These are phyloP conservation scores for Periconia sp. DNA, from an alignment of 2,329 filamentous ascomycete species.

Conservation along the genomic window DNA sequence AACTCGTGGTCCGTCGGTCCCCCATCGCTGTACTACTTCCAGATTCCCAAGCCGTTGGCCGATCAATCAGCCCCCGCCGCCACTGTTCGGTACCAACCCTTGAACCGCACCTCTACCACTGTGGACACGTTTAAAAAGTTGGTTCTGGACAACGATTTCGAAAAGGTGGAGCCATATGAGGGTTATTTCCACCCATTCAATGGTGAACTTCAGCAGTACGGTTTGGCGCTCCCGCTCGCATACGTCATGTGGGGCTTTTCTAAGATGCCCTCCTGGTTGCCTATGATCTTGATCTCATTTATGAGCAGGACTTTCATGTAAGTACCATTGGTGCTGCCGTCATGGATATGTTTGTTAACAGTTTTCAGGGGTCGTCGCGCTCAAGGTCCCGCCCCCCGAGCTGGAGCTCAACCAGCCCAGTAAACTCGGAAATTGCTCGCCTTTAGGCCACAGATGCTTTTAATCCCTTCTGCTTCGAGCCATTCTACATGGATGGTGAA, in stretches of 20 bases:
- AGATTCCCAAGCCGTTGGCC: slow-evolving; percentile 60
- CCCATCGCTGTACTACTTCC: slow-evolving; percentile 67
- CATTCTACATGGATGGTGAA: not conserved
- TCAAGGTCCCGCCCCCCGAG: slow-evolving; percentile 13
- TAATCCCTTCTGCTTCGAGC: not conserved
- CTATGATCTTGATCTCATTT: slow-evolving; percentile 77
- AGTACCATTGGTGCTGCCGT: slow-evolving; percentile 35
- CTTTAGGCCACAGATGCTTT: not conserved
- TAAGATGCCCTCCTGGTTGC: slow-evolving; percentile 67
- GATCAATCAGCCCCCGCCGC: slow-evolving; percentile 65
- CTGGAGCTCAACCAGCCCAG: slow-evolving; percentile 14
- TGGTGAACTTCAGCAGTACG: slow-evolving; percentile 64
- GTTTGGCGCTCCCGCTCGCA: slow-evolving; percentile 64
- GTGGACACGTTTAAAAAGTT: slow-evolving; percentile 64
- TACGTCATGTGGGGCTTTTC: slow-evolving; percentile 67
- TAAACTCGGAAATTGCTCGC: slow-evolving; percentile 1
- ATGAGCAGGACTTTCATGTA: slow-evolving; percentile 75
- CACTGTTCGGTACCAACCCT: slow-evolving; percentile 64
- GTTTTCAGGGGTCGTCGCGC: slow-evolving; percentile 27
- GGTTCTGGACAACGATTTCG: slow-evolving; percentile 60
- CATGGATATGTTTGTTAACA: slow-evolving; percentile 9
- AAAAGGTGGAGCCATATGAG: slow-evolving; percentile 56
- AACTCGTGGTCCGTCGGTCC: slow-evolving; percentile 69
- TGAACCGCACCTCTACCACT: slow-evolving; percentile 71
- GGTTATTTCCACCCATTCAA: slow-evolving; percentile 77